Conservation (phyloP, 2,329 filamentous ascomycete genomes). For the Fonsecaea nubica region DNA sequence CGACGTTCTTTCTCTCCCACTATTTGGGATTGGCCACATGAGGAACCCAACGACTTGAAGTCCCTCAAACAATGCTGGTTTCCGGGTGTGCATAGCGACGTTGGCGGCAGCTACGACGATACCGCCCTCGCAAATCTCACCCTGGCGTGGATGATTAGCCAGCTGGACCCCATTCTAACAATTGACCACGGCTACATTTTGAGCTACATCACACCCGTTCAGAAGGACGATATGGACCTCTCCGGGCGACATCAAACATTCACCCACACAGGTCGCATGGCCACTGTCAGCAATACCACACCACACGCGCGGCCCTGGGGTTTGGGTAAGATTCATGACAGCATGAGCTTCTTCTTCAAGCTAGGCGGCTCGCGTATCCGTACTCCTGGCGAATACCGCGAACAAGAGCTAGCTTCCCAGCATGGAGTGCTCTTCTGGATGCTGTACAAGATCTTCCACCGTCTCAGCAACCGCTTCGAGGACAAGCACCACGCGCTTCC, state of each 20-base stretch:
- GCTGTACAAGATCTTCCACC: slow-evolving; percentile 23
- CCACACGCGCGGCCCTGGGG: slow-evolving; percentile 37
- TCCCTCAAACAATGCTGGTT: slow-evolving; percentile 56
- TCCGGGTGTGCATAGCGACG: slow-evolving; percentile 56
- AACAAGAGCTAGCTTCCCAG: slow-evolving; percentile 31
- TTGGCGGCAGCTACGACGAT: slow-evolving; percentile 57
- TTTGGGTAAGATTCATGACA: slow-evolving; percentile 40
- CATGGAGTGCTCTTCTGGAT: slow-evolving; percentile 36
- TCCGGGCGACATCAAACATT: slow-evolving; percentile 20
- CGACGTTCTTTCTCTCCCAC: slow-evolving; percentile 44
- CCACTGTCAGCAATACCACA: slow-evolving; percentile 26
- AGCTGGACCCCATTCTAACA: slow-evolving; percentile 43
- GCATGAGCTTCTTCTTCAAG: slow-evolving; percentile 37
- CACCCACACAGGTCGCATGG: slow-evolving; percentile 19
- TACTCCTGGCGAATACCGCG: slow-evolving; percentile 40
- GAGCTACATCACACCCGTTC: slow-evolving; percentile 27
- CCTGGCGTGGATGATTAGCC: slow-evolving; percentile 59
- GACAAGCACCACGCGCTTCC: slow-evolving; percentile 15
- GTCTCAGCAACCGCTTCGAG: slow-evolving; percentile 10
- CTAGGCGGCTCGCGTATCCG: slow-evolving; percentile 37
- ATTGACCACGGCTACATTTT: slow-evolving; percentile 39
- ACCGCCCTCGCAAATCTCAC: slow-evolving; percentile 57
- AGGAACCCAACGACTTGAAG: slow-evolving; percentile 40
- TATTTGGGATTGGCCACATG: slow-evolving; percentile 43
- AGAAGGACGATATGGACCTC: slow-evolving; percentile 17